Evolutionary conservation across 2,329 filamentous ascomycete genomes (phyloP).

Genomic region (Pleomassaria siparia): DNA sequence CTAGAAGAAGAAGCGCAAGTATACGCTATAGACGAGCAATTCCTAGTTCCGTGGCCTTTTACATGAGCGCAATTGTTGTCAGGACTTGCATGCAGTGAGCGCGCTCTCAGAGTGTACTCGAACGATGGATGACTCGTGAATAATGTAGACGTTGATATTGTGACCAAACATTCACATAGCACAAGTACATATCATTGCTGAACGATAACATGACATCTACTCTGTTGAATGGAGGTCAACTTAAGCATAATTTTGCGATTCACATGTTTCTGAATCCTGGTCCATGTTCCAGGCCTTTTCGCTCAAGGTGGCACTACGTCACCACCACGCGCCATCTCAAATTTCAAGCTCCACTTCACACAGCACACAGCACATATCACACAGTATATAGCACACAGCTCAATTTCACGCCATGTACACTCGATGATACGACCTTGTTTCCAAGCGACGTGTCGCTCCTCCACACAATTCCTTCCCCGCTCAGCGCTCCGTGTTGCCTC

Average conservation of each 20-base stretch:
- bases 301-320: conserved; percentile 5
- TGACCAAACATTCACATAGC: too few relatives aligned
- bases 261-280: background rate
- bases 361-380: background rate
- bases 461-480: background rate
- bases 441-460: conserved; percentile 31
- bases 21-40: background rate
- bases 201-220: background rate
- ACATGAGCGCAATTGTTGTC: too few relatives aligned
- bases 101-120: too few relatives aligned
- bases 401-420: conserved; percentile 19
- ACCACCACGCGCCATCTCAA: conserved; percentile 7
- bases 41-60: too few relatives aligned
- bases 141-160: too few relatives aligned
- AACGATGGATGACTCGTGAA: too few relatives aligned
- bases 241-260: conserved; percentile 1
- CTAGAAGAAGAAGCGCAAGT: background rate
- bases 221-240: background rate
- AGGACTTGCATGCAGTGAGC: too few relatives aligned
- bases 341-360: background rate
- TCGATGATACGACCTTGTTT: conserved; percentile 34
- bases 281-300: background rate
- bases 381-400: too few relatives aligned
- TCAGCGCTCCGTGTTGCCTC: background rate
- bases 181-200: too few relatives aligned